Base-by-base conservation (phyloP, 1,284 basidiomycete genomes). In the Ustilago trichophora region DNA sequence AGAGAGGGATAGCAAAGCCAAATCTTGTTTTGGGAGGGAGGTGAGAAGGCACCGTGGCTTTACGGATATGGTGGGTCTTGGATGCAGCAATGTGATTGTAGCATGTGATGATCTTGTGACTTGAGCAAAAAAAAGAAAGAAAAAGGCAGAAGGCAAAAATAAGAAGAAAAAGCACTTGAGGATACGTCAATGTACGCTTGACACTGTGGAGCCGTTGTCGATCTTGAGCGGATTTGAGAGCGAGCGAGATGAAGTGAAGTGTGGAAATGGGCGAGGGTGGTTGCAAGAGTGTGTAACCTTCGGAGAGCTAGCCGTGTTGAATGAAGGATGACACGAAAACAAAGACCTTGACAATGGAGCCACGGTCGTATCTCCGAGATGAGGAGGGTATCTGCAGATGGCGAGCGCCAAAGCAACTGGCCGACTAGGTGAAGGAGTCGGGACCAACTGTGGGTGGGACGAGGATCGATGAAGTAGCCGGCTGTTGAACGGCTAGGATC, bases 1-100 rank as follows among this genome's bases (percentile, higher is more conserved):
- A n/a, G n/a, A 34, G 47, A 34, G 38, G 31, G 31, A 37, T n/a
- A n/a, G n/a, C n/a, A 46, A 35, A 55, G 52, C 27, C 34, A 52
- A 49, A 64, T 25, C 49, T 56, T 64, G 40, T 40, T 48, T 48
- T 46, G 43, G 31, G 16, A 15, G 21, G 13, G 18, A 21, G 13
- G n/a, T n/a, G n/a, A n/a, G n/a, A n/a, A n/a, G 31, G 47, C 33
- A 43, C 26, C 40, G 43, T 26, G 48, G 38, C 44, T 37, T 43
- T 33, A 56, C 37, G 44, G 40, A 34, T 16, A 34, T 42, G 53
- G 60, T 56, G 53, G 49, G 54, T 13, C 19, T 10, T n/a, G 27
- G 18, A 7, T 32, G 60, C 40, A 22, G 45, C 44, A 24, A 49
- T 52, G 53, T 56, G 60, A 57, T 26, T 54, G 58, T 46, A 54